A percentile compares a stretch with the other conserved stretches of the same genome.
These are phyloP conservation scores for Tylopilus plumbeoviolaceoides DNA, from an alignment of 768 basidiomycete genomes.

Conservation along the genomic window DNA sequence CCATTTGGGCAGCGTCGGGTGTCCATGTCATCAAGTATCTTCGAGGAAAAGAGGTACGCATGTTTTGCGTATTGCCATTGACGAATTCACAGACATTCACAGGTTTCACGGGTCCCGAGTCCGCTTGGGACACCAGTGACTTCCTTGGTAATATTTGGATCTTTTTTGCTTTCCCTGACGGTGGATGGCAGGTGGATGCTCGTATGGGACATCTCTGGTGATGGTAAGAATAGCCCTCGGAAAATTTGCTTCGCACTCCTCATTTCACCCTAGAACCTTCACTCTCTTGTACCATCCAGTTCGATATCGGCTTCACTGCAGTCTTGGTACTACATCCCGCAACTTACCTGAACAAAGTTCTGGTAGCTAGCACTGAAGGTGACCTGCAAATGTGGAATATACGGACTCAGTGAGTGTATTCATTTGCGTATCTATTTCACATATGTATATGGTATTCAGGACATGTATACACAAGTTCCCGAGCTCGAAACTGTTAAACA, in stretches of 20 bases:
- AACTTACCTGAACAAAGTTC: constrained; percentile 94
- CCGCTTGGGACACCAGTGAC: constrained; percentile 59
- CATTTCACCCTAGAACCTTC: constrained; percentile 17
- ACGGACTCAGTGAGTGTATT: constrained; percentile 59
- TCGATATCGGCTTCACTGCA: constrained; percentile 84
- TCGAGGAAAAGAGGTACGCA: constrained; percentile 79
- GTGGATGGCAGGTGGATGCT: constrained; percentile 76
- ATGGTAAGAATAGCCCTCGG: constrained; percentile 41
- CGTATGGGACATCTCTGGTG: constrained; percentile 65
- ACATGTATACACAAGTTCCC: constrained; percentile 80
- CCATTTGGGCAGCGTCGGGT: constrained; percentile 79
- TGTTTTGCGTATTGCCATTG: not conserved
- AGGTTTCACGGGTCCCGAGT: constrained; percentile 57
- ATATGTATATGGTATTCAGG: constrained; percentile 36
- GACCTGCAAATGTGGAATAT: constrained; percentile 93
- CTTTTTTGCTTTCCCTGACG: constrained; percentile 72
- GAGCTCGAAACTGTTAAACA: constrained; percentile 46
- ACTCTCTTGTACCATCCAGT: constrained; percentile 58
- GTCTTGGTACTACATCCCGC: constrained; percentile 85
- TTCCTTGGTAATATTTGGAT: constrained; percentile 75
- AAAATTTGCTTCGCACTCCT: constrained; percentile 1
- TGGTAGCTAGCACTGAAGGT: constrained; percentile 81
- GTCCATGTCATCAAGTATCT: constrained; percentile 68
- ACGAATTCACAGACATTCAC: constrained; percentile 6
- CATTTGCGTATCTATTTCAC: not conserved